A percentile compares a stretch with the other conserved stretches of the same genome.
Evolutionary conservation across 805 yeast species (phyloP).

Genomic region (Aciculoconidium aculeatum): DNA sequence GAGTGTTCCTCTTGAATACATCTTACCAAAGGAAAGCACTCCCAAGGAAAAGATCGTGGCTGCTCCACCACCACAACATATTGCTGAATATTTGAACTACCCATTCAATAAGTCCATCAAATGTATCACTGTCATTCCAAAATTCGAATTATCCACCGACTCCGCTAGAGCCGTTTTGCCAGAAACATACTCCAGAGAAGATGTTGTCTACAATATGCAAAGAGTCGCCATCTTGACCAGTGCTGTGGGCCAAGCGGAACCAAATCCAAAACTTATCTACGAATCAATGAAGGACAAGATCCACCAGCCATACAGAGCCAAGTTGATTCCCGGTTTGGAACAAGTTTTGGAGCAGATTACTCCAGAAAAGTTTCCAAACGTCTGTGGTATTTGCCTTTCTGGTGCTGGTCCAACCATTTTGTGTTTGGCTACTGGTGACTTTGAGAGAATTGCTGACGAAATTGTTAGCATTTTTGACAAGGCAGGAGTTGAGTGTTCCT

Average conservation of each 20-base stretch:
- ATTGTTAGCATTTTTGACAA: conserved; percentile 65
- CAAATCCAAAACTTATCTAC: conserved; percentile 76
- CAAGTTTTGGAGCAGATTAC: conserved; percentile 76
- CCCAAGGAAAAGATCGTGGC: conserved; percentile 47
- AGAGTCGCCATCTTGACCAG: conserved; percentile 88
- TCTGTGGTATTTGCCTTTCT: conserved; percentile 88
- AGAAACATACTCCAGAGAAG: conserved; percentile 65
- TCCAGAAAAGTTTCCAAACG: conserved; percentile 76
- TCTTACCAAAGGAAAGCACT: conserved; percentile 69
- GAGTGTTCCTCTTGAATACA: conserved; percentile 79
- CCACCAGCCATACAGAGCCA: conserved; percentile 95
- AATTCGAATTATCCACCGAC: conserved; percentile 92
- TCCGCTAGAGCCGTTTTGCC: conserved; percentile 89
- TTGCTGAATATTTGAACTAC: conserved; percentile 86
- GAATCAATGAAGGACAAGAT: conserved; percentile 95
- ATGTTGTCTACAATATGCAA: conserved; percentile 88
- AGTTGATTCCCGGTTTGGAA: conserved; percentile 83
- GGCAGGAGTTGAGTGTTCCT: conserved; percentile 64
- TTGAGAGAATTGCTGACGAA: conserved; percentile 72
- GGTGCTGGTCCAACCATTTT: conserved; percentile 98
- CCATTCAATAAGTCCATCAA: conserved; percentile 75
- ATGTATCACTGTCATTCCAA: conserved; percentile 88
- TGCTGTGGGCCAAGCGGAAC: conserved; percentile 81
- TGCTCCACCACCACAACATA: conserved; percentile 64
- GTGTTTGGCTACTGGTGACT: conserved; percentile 86